phyloP scores from a whole-genome alignment of 2,329 filamentous ascomycete genomes.

The Dothistroma septosporum region DNA sequence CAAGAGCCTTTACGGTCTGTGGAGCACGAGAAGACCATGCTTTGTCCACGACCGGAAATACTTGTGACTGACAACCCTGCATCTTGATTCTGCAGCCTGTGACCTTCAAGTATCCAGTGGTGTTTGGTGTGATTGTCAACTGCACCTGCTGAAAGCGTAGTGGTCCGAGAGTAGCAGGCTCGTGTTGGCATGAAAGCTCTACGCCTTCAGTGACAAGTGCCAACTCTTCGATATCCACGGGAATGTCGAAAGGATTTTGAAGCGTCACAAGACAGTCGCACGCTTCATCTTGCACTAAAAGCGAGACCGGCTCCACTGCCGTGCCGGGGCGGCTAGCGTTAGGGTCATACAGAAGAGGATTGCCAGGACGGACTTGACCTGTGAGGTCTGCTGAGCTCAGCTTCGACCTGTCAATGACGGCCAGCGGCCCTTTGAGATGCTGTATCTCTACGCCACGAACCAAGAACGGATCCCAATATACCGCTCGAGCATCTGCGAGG shows the following conservation, averaged over 20 bases:
- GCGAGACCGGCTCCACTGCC: conserved; percentile 52
- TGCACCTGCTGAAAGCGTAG: conserved; percentile 77
- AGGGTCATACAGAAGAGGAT: conserved; percentile 94
- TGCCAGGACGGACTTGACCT: conserved; percentile 37
- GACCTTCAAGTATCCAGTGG: conserved; percentile 65
- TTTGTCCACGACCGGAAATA: conserved; percentile 77
- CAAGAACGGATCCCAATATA: conserved; percentile 97
- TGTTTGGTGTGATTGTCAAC: conserved; percentile 63
- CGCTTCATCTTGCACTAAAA: conserved; percentile 74
- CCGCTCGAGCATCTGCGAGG: conserved; percentile 64
- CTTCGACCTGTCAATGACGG: conserved; percentile 23
- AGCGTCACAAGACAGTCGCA: conserved; percentile 76
- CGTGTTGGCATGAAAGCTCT: conserved; percentile 62
- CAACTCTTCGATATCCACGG: conserved; percentile 82
- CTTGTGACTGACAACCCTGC: conserved; percentile 72
- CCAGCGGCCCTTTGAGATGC: conserved; percentile 16
- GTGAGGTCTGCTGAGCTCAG: conserved; percentile 14
- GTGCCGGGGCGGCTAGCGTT: conserved; percentile 66
- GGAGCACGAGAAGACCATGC: conserved; percentile 69
- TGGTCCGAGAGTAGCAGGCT: conserved; percentile 68
- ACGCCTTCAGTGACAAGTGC: conserved; percentile 69
- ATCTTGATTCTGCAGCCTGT: conserved; percentile 76
- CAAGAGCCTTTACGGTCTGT: conserved; percentile 63
- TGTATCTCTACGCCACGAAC: conserved; percentile 72
- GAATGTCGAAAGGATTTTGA: conserved; percentile 92